These are phyloP conservation scores for Sugiyamaella xylanicola DNA, from an alignment of 1,139 yeast genomes.

Conservation along the genomic window DNA sequence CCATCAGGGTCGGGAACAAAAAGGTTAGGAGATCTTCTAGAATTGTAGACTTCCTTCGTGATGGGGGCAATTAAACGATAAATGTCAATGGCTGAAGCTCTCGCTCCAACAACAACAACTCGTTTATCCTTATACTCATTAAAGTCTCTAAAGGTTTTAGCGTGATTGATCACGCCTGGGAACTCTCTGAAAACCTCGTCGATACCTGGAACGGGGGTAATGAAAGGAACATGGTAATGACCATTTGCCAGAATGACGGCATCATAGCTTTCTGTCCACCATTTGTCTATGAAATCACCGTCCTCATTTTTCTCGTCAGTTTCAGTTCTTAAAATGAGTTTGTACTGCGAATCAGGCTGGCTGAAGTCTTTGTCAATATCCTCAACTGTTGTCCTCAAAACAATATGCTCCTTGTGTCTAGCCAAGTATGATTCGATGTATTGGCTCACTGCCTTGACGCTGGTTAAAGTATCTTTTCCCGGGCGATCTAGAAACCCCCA, in stretches of 20 bases:
- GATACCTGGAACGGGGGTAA: conserved; percentile 59
- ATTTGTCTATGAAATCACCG: conserved; percentile 13
- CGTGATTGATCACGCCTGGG: conserved; percentile 58
- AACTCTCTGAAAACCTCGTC: conserved; percentile 49
- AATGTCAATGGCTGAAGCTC: conserved; percentile 26
- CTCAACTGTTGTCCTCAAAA: conserved; percentile 15
- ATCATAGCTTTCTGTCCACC: conserved; percentile 44
- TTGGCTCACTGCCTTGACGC: conserved; percentile 15
- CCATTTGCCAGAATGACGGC: conserved; percentile 63
- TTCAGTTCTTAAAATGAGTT: conserved; percentile 17
- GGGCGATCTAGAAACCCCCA: conserved; percentile 19
- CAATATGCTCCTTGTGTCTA: conserved; percentile 16
- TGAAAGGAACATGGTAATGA: conserved; percentile 56
- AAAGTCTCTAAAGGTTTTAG: conserved; percentile 58
- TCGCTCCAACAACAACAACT: conserved; percentile 56
- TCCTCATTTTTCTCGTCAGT: conserved; percentile 2
- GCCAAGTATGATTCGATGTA: conserved; percentile 16
- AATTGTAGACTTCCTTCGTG: conserved; percentile 20
- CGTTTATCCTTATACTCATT: conserved; percentile 45
- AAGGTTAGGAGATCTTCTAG: conserved; percentile 17
- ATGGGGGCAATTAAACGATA: conserved; percentile 14
- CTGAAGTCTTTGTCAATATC: conserved; percentile 6
- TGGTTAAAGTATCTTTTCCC: conserved; percentile 19
- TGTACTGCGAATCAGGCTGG: conserved; percentile 14
- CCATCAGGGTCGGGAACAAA: conserved; percentile 1